phyloP scores from a whole-genome alignment of 2,329 filamentous ascomycete genomes.

The Tolypocladium tundrense region DNA sequence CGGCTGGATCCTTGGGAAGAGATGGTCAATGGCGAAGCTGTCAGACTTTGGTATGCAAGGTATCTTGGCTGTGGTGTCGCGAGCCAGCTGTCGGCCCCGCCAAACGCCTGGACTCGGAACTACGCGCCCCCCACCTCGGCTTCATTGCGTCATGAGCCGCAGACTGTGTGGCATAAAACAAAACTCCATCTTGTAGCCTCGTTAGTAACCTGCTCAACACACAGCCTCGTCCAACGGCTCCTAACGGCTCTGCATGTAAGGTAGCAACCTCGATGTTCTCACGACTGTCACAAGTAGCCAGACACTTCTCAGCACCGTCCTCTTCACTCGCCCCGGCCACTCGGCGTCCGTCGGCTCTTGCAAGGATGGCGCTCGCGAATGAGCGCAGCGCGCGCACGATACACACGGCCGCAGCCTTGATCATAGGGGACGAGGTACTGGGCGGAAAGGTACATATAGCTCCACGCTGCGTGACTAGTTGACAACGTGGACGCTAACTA shows the following conservation, averaged over 20 bases:
- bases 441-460: slow-evolving; percentile 67
- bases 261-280: slow-evolving; percentile 53
- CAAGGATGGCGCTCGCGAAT: slow-evolving; percentile 30
- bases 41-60: background rate
- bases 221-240: background rate
- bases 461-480: background rate
- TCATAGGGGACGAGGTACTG: slow-evolving; percentile 95
- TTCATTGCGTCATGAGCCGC: background rate
- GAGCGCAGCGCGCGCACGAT: slow-evolving; percentile 57
- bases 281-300: slow-evolving; percentile 61
- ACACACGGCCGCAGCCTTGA: slow-evolving; percentile 80
- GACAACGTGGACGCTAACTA: slow-evolving; percentile 4
- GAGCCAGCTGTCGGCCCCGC: background rate
- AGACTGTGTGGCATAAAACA: background rate
- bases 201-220: background rate
- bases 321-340: slow-evolving; percentile 19
- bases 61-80: background rate
- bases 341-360: slow-evolving; percentile 11
- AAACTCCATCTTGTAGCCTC: background rate
- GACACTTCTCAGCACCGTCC: slow-evolving; percentile 46
- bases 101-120: background rate
- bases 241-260: background rate
- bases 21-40: background rate
- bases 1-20: background rate
- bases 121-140: background rate